phyloP scores from a whole-genome alignment of 345 rosid species.

The Sisymbrium altissimum region DNA sequence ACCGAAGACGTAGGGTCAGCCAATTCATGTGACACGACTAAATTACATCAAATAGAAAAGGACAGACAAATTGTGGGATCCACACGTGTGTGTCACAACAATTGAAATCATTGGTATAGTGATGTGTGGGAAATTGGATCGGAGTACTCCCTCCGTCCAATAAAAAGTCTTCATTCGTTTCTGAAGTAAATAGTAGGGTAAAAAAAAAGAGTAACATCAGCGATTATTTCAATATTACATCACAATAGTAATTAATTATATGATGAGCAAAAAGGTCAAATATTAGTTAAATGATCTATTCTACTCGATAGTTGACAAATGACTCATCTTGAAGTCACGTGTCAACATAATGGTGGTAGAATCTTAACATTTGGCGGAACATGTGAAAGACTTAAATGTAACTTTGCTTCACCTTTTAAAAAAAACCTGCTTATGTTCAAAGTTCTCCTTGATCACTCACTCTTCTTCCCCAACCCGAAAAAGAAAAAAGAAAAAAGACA shows the following conservation, averaged over 20 bases:
- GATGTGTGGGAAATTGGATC: too few relatives aligned
- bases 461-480: conserved; percentile 1
- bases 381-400: not conserved
- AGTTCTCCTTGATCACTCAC: not conserved
- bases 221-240: too few relatives aligned
- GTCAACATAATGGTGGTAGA: conserved; percentile 7
- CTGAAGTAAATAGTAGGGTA: too few relatives aligned
- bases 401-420: not conserved
- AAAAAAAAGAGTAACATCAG: too few relatives aligned
- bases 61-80: not conserved
- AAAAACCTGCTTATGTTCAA: not conserved
- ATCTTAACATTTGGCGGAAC: not conserved
- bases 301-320: too few relatives aligned
- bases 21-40: not conserved
- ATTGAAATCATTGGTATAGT: not conserved
- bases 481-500: not conserved
- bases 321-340: not conserved
- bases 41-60: not conserved
- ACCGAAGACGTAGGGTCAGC: not conserved
- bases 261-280: too few relatives aligned
- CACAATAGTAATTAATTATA: too few relatives aligned
- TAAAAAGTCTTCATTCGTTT: too few relatives aligned
- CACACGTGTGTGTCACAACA: not conserved
- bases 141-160: too few relatives aligned
- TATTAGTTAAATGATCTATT: too few relatives aligned